phyloP scores from a whole-genome alignment of 2,329 filamentous ascomycete genomes.

The Erysiphe pulchra region DNA sequence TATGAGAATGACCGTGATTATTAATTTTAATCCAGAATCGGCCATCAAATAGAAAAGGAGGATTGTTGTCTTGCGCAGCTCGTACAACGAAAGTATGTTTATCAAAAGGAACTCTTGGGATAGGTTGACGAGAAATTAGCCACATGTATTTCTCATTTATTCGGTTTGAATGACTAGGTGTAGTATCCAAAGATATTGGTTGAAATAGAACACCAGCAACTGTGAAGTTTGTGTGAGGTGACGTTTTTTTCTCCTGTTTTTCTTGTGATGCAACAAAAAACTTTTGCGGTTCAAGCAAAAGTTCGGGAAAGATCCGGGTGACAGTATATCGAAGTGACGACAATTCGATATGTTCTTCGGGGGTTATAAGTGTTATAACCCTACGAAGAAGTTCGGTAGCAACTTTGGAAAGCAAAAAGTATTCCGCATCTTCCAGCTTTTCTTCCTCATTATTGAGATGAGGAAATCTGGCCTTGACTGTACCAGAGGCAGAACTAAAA shows the following conservation, averaged over 20 bases:
- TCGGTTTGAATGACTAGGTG: not conserved
- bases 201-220: slow-evolving; percentile 7
- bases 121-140: slow-evolving; percentile 8
- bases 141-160: slow-evolving; percentile 2
- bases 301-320: slow-evolving; percentile 17
- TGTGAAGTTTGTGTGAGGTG: slow-evolving; percentile 3
- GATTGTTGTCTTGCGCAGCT: not conserved
- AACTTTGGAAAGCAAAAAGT: slow-evolving; percentile 5
- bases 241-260: not conserved
- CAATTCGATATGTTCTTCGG: slow-evolving; percentile 18
- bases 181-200: not conserved
- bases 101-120: not conserved
- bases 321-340: slow-evolving; percentile 18
- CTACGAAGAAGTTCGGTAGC: slow-evolving; percentile 21
- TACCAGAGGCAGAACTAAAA: slow-evolving; percentile 13
- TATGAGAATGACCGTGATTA: slow-evolving; percentile 1
- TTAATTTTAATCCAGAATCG: slow-evolving; percentile 31
- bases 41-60: slow-evolving; percentile 24
- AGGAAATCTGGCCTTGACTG: slow-evolving; percentile 8
- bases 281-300: slow-evolving; percentile 1
- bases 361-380: slow-evolving; percentile 22
- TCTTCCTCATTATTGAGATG: slow-evolving; percentile 1
- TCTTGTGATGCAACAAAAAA: not conserved
- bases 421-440: not conserved
- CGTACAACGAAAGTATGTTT: not conserved